Evolutionary conservation across 2,329 filamentous ascomycete species (phyloP).

Genomic region (Sporothrix variecibatus): DNA sequence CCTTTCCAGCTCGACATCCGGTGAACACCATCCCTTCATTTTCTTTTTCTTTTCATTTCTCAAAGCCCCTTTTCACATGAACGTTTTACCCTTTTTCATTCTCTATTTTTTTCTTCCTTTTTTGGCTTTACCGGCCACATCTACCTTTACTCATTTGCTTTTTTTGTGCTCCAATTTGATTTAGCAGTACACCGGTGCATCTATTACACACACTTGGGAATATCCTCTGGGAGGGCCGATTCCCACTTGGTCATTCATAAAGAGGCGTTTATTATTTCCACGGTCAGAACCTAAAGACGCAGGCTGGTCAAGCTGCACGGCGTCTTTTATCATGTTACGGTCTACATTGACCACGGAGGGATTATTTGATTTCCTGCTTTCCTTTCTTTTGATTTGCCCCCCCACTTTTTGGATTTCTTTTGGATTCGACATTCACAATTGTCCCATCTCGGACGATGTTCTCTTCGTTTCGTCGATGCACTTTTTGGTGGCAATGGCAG

Average conservation of each 20-base stretch:
- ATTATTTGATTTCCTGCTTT: background rate
- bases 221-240: constrained; percentile 14
- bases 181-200: constrained; percentile 19
- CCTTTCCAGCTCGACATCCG: constrained; percentile 82
- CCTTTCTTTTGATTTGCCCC: background rate
- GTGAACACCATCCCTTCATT: constrained; percentile 41
- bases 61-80: background rate
- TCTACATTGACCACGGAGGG: background rate
- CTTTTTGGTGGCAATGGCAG: background rate
- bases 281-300: constrained; percentile 6
- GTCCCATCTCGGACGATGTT: background rate
- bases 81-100: constrained; percentile 6
- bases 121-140: background rate
- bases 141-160: background rate
- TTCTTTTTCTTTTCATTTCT: background rate
- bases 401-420: background rate
- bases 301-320: background rate
- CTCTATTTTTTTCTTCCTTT: constrained; percentile 9
- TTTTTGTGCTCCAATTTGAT: background rate
- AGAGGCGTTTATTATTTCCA: constrained; percentile 19
- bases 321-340: background rate
- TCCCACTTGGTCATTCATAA: constrained; percentile 12
- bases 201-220: constrained; percentile 2
- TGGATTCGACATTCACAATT: background rate
- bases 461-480: background rate